Conservation (phyloP, 2,329 filamentous ascomycete species). For the Stachybotrys chlorohalonatus region DNA sequence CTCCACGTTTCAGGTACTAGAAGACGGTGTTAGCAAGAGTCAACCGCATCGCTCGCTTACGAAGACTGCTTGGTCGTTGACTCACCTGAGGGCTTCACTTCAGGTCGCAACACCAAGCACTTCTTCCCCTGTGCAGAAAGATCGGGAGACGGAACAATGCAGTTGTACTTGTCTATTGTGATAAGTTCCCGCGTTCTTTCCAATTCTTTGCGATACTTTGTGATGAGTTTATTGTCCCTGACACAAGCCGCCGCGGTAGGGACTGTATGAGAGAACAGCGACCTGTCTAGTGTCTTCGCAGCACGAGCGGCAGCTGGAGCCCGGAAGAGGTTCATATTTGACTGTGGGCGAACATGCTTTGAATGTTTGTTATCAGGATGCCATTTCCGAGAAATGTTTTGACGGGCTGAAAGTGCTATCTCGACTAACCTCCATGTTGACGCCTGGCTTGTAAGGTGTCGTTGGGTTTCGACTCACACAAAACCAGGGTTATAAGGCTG, state of each 20-base stretch:
- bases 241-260: slow-evolving; percentile 72
- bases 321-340: slow-evolving; percentile 54
- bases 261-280: slow-evolving; percentile 71
- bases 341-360: slow-evolving; percentile 14
- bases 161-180: slow-evolving; percentile 50
- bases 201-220: slow-evolving; percentile 59
- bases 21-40: slow-evolving; percentile 2
- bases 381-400: neutral
- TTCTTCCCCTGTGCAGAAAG: slow-evolving; percentile 45
- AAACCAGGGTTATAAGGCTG: slow-evolving; percentile 17
- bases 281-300: slow-evolving; percentile 71
- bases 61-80: slow-evolving; percentile 2
- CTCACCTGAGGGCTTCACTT: slow-evolving; percentile 44
- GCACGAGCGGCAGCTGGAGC: slow-evolving; percentile 68
- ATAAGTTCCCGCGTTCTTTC: slow-evolving; percentile 59
- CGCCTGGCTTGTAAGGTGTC: slow-evolving; percentile 11
- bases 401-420: neutral
- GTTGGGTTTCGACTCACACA: slow-evolving; percentile 6
- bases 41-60: too few species aligned
- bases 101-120: slow-evolving; percentile 50
- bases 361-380: neutral
- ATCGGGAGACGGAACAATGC: slow-evolving; percentile 56
- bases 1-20: slow-evolving; percentile 64
- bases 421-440: slow-evolving; percentile 23
- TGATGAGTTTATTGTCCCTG: slow-evolving; percentile 65